Conservation (phyloP, 2,329 filamentous ascomycete species). For the Phialocephala subalpina region DNA sequence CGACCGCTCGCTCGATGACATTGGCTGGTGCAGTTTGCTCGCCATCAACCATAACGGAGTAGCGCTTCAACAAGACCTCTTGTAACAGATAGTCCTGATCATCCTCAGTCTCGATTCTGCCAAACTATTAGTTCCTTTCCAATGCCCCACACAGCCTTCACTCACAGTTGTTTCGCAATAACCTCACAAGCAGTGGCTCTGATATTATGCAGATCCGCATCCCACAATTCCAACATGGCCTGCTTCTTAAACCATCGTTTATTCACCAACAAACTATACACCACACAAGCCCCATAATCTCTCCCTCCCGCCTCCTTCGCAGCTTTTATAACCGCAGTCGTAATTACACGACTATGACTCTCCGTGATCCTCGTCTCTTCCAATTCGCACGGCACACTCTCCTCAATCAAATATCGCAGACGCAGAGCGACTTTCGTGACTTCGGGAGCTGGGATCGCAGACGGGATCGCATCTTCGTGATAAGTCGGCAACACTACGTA, state of each 20-base stretch:
- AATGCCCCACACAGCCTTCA: conserved; percentile 12
- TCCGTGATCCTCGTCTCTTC: conserved; percentile 77
- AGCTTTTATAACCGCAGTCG: conserved; percentile 77
- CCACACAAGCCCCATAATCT: conserved; percentile 80
- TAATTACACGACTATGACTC: conserved; percentile 88
- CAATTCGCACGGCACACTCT: conserved; percentile 89
- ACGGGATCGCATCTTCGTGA: conserved; percentile 63
- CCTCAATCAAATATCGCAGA: conserved; percentile 88
- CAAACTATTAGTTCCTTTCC: neutral
- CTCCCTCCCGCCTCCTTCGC: conserved; percentile 74
- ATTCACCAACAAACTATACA: conserved; percentile 45
- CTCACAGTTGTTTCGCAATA: conserved; percentile 80
- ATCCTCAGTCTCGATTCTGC: conserved; percentile 84
- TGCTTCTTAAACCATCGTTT: conserved; percentile 82
- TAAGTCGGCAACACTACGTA: conserved; percentile 70
- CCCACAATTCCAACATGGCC: conserved; percentile 85
- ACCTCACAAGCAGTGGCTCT: conserved; percentile 88
- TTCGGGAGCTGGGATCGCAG: conserved; percentile 76
- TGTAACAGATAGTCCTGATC: conserved; percentile 81
- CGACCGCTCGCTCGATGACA: conserved; percentile 91
- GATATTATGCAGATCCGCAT: conserved; percentile 82
- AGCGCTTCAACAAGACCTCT: conserved; percentile 84
- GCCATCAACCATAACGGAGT: conserved; percentile 79
- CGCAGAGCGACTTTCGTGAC: conserved; percentile 91
- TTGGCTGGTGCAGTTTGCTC: conserved; percentile 80